Percentiles rank a stretch among this genome's conserved stretches.
phyloP scores from a whole-genome alignment of 164 flowering plant species.

The Nelumbo lutea region DNA sequence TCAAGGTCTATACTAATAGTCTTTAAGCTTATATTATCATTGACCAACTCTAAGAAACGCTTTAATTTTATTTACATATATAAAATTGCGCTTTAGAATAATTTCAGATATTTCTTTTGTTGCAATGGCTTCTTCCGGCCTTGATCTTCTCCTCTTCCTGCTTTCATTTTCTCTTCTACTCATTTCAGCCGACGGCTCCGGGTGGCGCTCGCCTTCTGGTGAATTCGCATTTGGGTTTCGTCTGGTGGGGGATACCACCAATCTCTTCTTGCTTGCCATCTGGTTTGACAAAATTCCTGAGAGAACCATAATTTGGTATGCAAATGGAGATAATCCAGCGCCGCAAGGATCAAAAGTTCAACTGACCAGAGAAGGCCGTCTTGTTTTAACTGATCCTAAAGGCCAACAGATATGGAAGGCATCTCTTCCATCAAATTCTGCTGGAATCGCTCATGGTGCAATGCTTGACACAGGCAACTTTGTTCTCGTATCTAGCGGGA shows the following conservation, averaged over 20 bases:
- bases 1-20: no score
- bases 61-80: no score
- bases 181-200: conserved; percentile 20
- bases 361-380: conserved; percentile 13
- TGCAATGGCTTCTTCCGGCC: no score
- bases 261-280: conserved; percentile 22
- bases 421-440: no score
- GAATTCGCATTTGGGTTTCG: conserved; percentile 37
- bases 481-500: conserved; percentile 14
- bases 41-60: no score
- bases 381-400: conserved; percentile 19
- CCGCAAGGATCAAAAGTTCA: conserved; percentile 26
- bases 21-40: no score
- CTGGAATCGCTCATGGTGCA: no score
- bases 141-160: conserved; percentile 8
- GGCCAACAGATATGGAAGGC: conserved; percentile 1
- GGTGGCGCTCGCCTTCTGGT: conserved; percentile 32
- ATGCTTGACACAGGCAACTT: conserved; percentile 37
- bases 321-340: no score
- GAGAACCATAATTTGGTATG: conserved; percentile 34
- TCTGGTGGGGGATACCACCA: not conserved
- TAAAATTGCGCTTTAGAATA: no score
- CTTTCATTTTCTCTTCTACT: conserved; percentile 2
- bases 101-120: no score
- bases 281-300: conserved; percentile 17